Base-by-base conservation (phyloP, 805 yeast genomes). In the Spathaspora boniae region DNA sequence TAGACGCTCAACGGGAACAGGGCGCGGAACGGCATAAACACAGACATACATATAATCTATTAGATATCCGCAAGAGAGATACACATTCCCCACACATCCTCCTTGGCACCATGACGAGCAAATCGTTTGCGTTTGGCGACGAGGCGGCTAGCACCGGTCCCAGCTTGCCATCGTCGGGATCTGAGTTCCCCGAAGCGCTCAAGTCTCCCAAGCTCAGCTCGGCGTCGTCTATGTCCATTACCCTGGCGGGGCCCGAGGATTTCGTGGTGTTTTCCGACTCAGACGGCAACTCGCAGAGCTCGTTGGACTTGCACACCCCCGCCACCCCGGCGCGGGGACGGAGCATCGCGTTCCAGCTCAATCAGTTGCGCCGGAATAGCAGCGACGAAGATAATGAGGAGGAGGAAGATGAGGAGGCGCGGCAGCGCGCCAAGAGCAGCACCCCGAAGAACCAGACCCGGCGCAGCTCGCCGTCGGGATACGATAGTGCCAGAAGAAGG, bases 241-340 rank as follows among this genome's bases (percentile, higher is more conserved):
- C 33, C 6, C 31, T n/a, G 20, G 20, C 16, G 22, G 33, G 18
- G 12, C 19, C 26, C 33, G 64, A 60, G 33, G 68, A 62, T 16
- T 51, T 43, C 26, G 64, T 52, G n/a, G 45, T 62, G 9, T 60
- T 49, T 38, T 57, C 65, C 0, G 68, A 62, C 40, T 59, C 65
- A 1, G 68, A 62, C 32, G 51, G 52, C 4, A 26, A 21, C 9
- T 56, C 63, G 8, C 60, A 54, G 32, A 50, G 54, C 34, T 58
- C 64, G 9, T 31, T 56, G 4, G 60, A 57, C 6, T 36, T 51
- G 26, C 43, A 25, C 14, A 25, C 26, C 21, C 16, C 33, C 4
- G 9, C 26, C 3, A 18, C 37, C 11, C 34, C 15, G 19, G 17
- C 14, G 11, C 30, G 33, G 17, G 41, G 31, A 22, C 12, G 34